Conservation (phyloP, 78 protist species). For the Chrysochromulina parva region DNA sequence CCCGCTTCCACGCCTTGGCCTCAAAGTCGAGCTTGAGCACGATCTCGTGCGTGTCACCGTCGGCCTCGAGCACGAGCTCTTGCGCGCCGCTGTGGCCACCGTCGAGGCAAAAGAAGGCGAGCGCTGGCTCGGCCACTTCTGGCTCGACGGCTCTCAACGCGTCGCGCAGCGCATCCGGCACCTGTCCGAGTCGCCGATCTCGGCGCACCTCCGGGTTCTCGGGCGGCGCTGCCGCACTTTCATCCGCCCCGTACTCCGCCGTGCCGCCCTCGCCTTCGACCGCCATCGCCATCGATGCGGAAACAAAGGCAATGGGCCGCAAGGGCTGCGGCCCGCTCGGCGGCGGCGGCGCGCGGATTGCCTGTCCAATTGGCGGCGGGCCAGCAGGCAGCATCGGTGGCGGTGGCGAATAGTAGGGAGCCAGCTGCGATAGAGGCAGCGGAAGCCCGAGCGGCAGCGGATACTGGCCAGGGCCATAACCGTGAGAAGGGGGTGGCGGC, state of each 20-base stretch:
- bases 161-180: background rate
- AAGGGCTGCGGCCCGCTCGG: background rate
- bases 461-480: no score
- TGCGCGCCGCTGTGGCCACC: background rate
- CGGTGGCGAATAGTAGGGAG: no score
- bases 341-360: background rate
- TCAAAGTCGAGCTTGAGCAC: background rate
- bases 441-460: no score
- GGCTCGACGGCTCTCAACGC: background rate
- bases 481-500: no score
- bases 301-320: background rate
- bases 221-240: background rate
- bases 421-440: no score
- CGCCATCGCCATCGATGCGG: background rate
- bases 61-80: background rate
- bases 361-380: no score
- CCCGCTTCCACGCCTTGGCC: background rate
- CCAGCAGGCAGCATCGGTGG: no score
- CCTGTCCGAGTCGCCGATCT: background rate
- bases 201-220: background rate
- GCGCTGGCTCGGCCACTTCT: background rate
- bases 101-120: background rate
- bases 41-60: background rate
- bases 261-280: background rate
- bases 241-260: background rate